These are phyloP conservation scores for Amanita jacksonii DNA, from an alignment of 768 basidiomycete genomes.

Conservation along the genomic window DNA sequence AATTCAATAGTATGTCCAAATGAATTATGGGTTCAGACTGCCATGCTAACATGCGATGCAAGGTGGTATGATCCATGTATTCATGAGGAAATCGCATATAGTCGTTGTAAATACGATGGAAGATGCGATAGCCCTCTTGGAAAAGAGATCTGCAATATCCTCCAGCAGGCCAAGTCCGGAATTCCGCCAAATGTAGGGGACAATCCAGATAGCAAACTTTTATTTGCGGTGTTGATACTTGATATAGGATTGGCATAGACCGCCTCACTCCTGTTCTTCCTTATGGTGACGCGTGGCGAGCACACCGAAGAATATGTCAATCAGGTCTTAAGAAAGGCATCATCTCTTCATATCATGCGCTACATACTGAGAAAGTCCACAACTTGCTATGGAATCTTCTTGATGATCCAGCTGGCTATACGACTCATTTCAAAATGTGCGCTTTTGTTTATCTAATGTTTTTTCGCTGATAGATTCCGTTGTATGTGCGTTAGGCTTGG, in stretches of 20 bases:
- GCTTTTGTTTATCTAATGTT: background rate
- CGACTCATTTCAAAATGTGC: background rate
- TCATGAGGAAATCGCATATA: background rate
- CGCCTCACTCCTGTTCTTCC: background rate
- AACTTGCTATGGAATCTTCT: background rate
- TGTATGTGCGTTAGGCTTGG: background rate
- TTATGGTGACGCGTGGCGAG: background rate
- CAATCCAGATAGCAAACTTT: background rate
- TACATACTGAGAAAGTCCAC: background rate
- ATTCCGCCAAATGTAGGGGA: conserved; percentile 14
- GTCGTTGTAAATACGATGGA: conserved; percentile 8
- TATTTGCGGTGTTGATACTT: background rate
- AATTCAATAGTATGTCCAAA: background rate
- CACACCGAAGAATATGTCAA: background rate
- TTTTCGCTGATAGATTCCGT: background rate
- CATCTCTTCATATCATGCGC: background rate
- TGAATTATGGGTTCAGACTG: background rate
- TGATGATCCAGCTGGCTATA: background rate
- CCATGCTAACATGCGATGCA: no score
- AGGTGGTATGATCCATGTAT: conserved; percentile 7
- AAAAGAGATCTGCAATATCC: conserved; percentile 9
- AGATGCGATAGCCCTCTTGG: conserved; percentile 8
- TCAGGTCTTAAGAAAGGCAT: background rate
- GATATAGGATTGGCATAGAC: background rate
- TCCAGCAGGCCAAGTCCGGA: conserved; percentile 15